Percentiles rank a stretch among this genome's conserved stretches.
phyloP scores from a whole-genome alignment of 208 protist species.

The Borovskyia barvae region DNA sequence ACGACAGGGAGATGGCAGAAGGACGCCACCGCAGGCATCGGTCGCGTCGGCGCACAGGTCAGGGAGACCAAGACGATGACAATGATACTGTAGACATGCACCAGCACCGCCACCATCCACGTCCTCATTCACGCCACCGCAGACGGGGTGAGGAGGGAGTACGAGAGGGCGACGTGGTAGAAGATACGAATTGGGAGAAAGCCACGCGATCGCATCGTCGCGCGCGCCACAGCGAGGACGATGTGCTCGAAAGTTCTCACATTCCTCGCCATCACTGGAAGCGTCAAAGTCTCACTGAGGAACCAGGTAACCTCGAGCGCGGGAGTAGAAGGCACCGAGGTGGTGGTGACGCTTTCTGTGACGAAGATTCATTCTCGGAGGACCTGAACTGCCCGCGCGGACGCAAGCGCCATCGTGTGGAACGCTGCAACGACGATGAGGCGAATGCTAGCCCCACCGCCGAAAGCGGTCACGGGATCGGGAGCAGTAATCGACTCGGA shows the following conservation, averaged over 20 bases:
- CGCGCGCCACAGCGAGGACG: not conserved
- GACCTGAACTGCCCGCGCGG: no score
- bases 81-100: not conserved
- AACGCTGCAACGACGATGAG: not conserved
- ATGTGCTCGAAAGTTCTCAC: no score
- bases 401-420: conserved; percentile 7
- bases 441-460: not conserved
- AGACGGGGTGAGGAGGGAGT: not conserved
- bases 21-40: conserved; percentile 2
- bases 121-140: not conserved
- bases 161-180: not conserved
- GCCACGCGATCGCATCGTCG: conserved; percentile 6
- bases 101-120: conserved; percentile 1
- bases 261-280: no score
- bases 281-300: no score
- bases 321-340: no score
- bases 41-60: not conserved
- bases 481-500: not conserved
- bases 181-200: not conserved
- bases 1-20: not conserved
- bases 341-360: no score
- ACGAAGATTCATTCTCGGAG: no score
- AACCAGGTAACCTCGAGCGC: no score
- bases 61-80: not conserved
- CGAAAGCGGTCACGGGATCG: not conserved